Evolutionary conservation across 139 green algal species (phyloP), one percentile per base, ranked within the genome.

Genomic region (Ettlia oleoabundans): DNA sequence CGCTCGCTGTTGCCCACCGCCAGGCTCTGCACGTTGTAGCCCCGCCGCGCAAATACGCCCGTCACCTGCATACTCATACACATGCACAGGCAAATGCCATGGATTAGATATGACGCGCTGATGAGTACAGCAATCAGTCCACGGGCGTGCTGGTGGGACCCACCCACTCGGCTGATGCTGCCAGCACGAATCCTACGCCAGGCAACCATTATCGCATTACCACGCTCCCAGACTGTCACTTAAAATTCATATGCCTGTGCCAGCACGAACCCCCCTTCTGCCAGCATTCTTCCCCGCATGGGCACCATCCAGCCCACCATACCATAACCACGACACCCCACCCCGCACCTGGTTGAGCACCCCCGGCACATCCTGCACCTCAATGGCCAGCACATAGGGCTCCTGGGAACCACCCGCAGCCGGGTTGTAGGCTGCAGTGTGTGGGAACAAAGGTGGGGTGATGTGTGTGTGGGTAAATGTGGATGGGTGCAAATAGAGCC

Each of bases 1-100:
- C 66, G 85, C 92, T 98, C 95, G 21, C 82, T 87, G 47, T 93
- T 93, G 30, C 97, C 97, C 88, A 99, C 97, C 67, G 96, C 97
- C 74, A 99, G 87, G 10, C 86, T 93, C 90, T 99, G 96, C 38
- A 99, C 87, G 88, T 99, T 99, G 93, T 98, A 99, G 47, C 97
- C 96, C n/a, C 97, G 92, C 41, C 97, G 90, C 3, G 97, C 92
- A 85, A 99, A 94, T 43, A 99, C 94, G 42, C 92, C 92, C 0
- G 97, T 99, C 52, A 99, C 94, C 90, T 96, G 89, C 38, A 61
- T 33, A 61, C 51, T 64, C 66, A 18, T 35, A 43, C 70, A 32
- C n/a, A 26, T 10, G 3, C 53, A 32, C 22, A 32, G 6, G 53
- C 3, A 26, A 22, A 64, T 64, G 53, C 53, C 53, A 10, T 22